Conservation (phyloP, 371 early-diverging fungal species). For the Mortierella sp. region DNA sequence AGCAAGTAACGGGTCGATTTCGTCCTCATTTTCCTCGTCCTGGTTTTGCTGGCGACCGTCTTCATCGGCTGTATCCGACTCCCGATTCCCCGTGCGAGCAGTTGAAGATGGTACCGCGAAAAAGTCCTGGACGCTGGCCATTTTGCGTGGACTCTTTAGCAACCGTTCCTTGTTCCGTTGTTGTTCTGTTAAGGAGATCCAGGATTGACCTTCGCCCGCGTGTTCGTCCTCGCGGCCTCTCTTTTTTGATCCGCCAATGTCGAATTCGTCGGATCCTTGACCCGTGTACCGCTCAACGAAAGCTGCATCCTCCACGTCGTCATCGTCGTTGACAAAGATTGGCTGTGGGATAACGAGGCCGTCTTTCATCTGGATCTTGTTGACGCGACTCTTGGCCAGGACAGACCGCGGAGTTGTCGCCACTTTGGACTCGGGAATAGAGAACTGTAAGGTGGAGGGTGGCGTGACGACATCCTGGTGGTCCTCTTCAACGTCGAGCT, state of each 20-base stretch:
- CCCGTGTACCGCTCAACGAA: slow-evolving; percentile 8
- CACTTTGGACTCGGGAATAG: slow-evolving; percentile 41
- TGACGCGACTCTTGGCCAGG: slow-evolving; percentile 40
- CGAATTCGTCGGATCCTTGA: not conserved
- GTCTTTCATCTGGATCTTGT: slow-evolving; percentile 40
- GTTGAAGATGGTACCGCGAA: slow-evolving; percentile 17
- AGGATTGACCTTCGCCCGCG: not conserved
- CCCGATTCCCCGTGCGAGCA: not conserved
- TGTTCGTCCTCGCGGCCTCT: slow-evolving; percentile 27
- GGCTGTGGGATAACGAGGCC: slow-evolving; percentile 50
- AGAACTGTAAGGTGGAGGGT: slow-evolving; percentile 40
- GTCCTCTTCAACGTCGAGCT: slow-evolving; percentile 33
- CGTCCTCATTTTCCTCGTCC: slow-evolving; percentile 12
- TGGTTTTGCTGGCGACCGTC: slow-evolving; percentile 12
- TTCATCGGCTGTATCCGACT: slow-evolving; percentile 2
- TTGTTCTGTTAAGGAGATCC: slow-evolving; percentile 29
- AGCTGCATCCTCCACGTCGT: slow-evolving; percentile 20
- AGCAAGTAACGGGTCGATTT: slow-evolving; percentile 35
- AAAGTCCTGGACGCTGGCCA: slow-evolving; percentile 45
- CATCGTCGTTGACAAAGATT: slow-evolving; percentile 40
- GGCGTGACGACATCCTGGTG: slow-evolving; percentile 48
- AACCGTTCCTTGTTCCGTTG: slow-evolving; percentile 37
- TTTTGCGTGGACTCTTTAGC: slow-evolving; percentile 46
- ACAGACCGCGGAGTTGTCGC: slow-evolving; percentile 39
- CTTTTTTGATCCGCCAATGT: slow-evolving; percentile 42